Conservation (phyloP, 2,329 filamentous ascomycete genomes). For the Penicillium olsonii region DNA sequence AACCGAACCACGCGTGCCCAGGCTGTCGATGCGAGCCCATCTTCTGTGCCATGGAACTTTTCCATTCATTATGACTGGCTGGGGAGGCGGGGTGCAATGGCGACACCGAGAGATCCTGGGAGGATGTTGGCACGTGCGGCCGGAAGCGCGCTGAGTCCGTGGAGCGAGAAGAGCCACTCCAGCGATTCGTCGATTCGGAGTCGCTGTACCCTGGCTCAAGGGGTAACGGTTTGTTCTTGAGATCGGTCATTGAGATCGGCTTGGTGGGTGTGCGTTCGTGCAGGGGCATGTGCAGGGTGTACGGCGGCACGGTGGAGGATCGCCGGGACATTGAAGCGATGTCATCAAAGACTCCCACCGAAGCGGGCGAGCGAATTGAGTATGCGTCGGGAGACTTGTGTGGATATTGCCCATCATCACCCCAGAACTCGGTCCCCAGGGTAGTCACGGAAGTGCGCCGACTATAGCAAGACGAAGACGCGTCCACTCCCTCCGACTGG, state of each 20-base stretch:
- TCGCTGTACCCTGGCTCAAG: slow-evolving; percentile 35
- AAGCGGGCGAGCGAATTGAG: slow-evolving; percentile 27
- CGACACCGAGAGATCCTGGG: neutral
- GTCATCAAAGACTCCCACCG: slow-evolving; percentile 39
- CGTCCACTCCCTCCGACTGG: slow-evolving; percentile 30
- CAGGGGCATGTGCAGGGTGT: neutral
- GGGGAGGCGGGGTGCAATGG: neutral
- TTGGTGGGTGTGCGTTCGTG: slow-evolving; percentile 10
- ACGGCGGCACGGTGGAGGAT: neutral
- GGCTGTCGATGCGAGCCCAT: neutral
- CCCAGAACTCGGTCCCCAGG: slow-evolving; percentile 29
- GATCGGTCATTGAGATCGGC: slow-evolving; percentile 27
- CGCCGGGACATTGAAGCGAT: slow-evolving; percentile 3
- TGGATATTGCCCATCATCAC: slow-evolving; percentile 1
- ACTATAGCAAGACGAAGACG: slow-evolving; percentile 40
- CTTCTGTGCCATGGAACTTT: neutral
- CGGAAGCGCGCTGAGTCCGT: neutral
- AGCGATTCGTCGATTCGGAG: slow-evolving; percentile 29
- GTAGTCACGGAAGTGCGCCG: slow-evolving; percentile 37
- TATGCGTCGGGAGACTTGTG: slow-evolving; percentile 26
- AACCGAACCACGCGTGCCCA: neutral
- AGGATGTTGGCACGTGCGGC: neutral
- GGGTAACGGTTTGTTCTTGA: slow-evolving; percentile 45
- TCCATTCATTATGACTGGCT: neutral
- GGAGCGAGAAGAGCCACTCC: slow-evolving; percentile 1